Evolutionary conservation across 1,284 basidiomycete species (phyloP).

Genomic region (Prillingera fragicola): DNA sequence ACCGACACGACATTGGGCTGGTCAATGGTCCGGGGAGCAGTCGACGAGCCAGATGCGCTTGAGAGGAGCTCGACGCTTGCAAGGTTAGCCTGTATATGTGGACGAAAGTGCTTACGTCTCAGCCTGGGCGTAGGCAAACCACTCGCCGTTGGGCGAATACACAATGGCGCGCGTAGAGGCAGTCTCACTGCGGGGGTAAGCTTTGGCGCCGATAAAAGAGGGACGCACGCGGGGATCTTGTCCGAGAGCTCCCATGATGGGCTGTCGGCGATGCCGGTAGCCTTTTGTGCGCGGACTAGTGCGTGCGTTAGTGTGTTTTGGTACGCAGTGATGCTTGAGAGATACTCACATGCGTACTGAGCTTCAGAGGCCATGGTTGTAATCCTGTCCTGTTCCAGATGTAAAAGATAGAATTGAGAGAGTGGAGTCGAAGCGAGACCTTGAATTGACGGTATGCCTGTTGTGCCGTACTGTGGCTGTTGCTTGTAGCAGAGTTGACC

Average conservation of each 20-base stretch:
- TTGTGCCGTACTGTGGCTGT: too few relatives aligned
- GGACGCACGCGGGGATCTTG: constrained; percentile 57
- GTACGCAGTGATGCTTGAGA: neutral
- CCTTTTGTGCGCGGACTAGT: constrained; percentile 87
- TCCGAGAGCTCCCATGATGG: constrained; percentile 67
- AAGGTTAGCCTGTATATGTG: too few relatives aligned
- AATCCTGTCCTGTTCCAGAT: neutral
- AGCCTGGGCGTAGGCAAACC: constrained; percentile 77
- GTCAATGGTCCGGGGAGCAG: constrained; percentile 24
- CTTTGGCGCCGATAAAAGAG: constrained; percentile 31
- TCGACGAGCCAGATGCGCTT: constrained; percentile 26
- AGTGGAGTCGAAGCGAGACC: too few relatives aligned
- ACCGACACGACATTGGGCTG: constrained; percentile 73
- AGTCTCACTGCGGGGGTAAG: constrained; percentile 56
- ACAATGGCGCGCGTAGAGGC: constrained; percentile 60
- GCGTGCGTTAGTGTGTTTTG: neutral
- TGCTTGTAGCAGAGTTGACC: constrained; percentile 1
- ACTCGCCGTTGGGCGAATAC: constrained; percentile 82
- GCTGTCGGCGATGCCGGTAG: constrained; percentile 75
- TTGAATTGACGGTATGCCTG: too few relatives aligned
- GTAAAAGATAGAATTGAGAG: too few relatives aligned
- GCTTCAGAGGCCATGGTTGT: constrained; percentile 24
- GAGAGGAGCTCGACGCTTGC: constrained; percentile 40
- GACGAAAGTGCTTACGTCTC: constrained; percentile 55
- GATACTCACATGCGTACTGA: constrained; percentile 61